phyloP scores from a whole-genome alignment of 257 asterid genomes.

The Solanum ossicruentum region DNA sequence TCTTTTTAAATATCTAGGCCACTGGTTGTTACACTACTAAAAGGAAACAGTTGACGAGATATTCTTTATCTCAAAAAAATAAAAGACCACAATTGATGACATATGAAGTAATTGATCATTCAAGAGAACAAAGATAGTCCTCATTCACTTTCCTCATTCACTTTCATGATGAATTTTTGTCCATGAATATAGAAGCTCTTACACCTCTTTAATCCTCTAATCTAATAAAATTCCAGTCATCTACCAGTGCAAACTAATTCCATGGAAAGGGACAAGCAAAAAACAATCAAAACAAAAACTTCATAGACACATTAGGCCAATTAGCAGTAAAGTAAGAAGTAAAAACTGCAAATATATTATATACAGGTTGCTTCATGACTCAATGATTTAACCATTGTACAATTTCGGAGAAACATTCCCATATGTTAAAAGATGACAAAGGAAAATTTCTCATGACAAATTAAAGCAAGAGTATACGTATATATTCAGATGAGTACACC shows the following conservation, averaged over 20 bases:
- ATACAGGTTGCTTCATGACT: background rate
- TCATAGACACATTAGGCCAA: background rate
- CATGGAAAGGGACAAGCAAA: background rate
- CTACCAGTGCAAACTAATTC: background rate
- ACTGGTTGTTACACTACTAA: background rate
- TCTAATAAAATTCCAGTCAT: background rate
- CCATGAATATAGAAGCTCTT: background rate
- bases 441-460: background rate
- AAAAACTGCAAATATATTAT: background rate
- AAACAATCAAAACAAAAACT: background rate
- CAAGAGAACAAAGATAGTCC: background rate
- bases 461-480: background rate
- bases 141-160: background rate
- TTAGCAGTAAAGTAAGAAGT: background rate
- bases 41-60: too few species aligned
- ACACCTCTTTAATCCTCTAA: background rate
- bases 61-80: too few species aligned
- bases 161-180: background rate
- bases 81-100: background rate
- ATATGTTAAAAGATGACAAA: background rate
- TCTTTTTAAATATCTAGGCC: background rate
- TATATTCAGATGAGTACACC: constrained; percentile 24
- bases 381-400: background rate
- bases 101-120: background rate
- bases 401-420: background rate